Evolutionary conservation across 805 yeast species (phyloP).

Genomic region (Yamadazyma nakazawae): DNA sequence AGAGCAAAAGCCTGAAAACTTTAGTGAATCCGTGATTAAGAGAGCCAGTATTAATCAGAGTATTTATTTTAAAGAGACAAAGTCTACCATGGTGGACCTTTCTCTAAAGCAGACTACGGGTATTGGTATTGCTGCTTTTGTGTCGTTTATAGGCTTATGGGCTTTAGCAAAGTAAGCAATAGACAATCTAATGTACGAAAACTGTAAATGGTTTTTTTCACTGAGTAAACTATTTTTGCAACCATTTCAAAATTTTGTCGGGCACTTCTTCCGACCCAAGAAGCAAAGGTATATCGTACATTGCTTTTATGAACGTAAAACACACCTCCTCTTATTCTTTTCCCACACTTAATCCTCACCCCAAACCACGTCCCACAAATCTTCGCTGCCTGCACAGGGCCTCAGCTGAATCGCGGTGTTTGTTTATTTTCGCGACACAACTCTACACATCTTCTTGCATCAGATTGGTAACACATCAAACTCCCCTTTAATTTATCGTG

Average conservation of each 20-base stretch:
- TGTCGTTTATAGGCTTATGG: conserved; percentile 22
- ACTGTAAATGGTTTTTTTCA: not conserved
- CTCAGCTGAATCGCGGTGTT: not conserved
- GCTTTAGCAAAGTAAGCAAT: conserved; percentile 10
- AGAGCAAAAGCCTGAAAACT: not conserved
- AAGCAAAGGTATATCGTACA: too few species aligned
- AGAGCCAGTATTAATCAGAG: conserved; percentile 8
- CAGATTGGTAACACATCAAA: too few species aligned
- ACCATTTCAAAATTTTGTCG: not conserved
- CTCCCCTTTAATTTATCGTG: not conserved
- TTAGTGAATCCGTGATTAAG: not conserved
- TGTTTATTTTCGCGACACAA: conserved; percentile 5
- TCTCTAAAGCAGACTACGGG: conserved; percentile 13
- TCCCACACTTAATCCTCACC: too few species aligned
- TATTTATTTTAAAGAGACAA: conserved; percentile 10
- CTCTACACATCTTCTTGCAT: not conserved
- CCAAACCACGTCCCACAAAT: too few species aligned
- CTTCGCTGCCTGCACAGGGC: not conserved
- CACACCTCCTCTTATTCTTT: too few species aligned
- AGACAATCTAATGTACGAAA: not conserved
- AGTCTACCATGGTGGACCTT: conserved; percentile 13
- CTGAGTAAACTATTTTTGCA: not conserved
- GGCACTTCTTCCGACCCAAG: too few species aligned
- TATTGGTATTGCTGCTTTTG: conserved; percentile 17
- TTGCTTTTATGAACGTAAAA: too few species aligned